phyloP scores from a whole-genome alignment of 2,329 filamentous ascomycete genomes.

The Trichoderma atrobrunneum region DNA sequence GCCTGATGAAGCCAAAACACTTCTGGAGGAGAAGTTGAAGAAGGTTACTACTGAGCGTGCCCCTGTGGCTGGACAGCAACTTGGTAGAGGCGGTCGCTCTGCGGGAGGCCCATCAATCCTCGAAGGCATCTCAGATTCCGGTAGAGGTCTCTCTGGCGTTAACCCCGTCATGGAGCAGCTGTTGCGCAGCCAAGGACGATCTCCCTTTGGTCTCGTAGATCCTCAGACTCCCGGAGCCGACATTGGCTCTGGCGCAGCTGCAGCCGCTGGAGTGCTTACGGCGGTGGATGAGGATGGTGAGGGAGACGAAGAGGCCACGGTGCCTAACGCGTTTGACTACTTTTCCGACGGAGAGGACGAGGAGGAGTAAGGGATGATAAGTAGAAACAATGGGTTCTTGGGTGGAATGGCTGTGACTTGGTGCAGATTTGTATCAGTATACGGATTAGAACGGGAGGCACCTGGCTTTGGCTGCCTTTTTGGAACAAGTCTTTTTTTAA shows the following conservation, averaged over 20 bases:
- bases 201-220: slow-evolving; percentile 32
- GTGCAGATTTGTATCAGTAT: slow-evolving; percentile 12
- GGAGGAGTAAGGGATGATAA: slow-evolving; percentile 26
- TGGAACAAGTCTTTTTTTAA: not conserved
- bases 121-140: slow-evolving; percentile 35
- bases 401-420: not conserved
- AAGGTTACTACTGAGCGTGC: slow-evolving; percentile 66
- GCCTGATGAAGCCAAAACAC: slow-evolving; percentile 71
- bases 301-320: slow-evolving; percentile 66
- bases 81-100: slow-evolving; percentile 31
- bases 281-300: slow-evolving; percentile 84
- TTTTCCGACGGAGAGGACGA: slow-evolving; percentile 62
- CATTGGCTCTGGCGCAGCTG: slow-evolving; percentile 55
- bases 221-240: slow-evolving; percentile 35
- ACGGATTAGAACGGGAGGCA: slow-evolving; percentile 8
- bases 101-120: slow-evolving; percentile 35
- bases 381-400: not conserved
- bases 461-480: not conserved
- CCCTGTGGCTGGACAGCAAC: slow-evolving; percentile 49
- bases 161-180: slow-evolving; percentile 43
- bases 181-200: slow-evolving; percentile 39
- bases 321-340: slow-evolving; percentile 75
- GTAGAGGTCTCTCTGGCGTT: slow-evolving; percentile 31
- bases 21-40: slow-evolving; percentile 90
- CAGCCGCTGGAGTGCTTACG: slow-evolving; percentile 76